Evolutionary conservation across 768 basidiomycete genomes (phyloP).

Genomic region (Hypholoma sublateritium): DNA sequence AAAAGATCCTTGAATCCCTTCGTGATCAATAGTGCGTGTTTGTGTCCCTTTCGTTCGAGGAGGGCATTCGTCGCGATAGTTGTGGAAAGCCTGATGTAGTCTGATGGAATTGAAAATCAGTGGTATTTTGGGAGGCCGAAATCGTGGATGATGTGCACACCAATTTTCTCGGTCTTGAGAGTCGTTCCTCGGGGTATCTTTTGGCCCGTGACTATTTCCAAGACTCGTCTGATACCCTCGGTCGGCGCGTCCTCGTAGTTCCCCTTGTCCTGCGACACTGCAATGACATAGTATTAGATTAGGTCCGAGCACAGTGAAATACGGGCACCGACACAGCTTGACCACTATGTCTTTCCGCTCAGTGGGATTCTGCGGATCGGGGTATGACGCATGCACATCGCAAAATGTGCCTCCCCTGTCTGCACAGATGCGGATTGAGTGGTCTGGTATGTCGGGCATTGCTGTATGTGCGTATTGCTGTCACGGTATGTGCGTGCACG

Average conservation of each 20-base stretch:
- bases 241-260: slow-evolving; percentile 94
- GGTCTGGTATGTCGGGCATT: slow-evolving; percentile 51
- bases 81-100: slow-evolving; percentile 89
- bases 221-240: slow-evolving; percentile 85
- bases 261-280: slow-evolving; percentile 85
- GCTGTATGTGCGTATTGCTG: background rate
- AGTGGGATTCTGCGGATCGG: slow-evolving; percentile 59
- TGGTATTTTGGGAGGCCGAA: background rate
- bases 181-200: slow-evolving; percentile 64
- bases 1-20: slow-evolving; percentile 90
- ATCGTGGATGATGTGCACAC: slow-evolving; percentile 34
- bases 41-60: slow-evolving; percentile 91
- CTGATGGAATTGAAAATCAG: slow-evolving; percentile 33
- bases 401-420: slow-evolving; percentile 94
- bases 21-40: slow-evolving; percentile 89
- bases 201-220: slow-evolving; percentile 74
- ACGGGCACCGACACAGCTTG: slow-evolving; percentile 65
- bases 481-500: background rate
- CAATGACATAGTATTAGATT: slow-evolving; percentile 1
- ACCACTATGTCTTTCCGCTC: slow-evolving; percentile 82
- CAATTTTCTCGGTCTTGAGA: slow-evolving; percentile 79
- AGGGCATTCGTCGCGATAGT: slow-evolving; percentile 97
- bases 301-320: background rate
- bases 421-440: slow-evolving; percentile 81
- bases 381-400: slow-evolving; percentile 85